phyloP scores from a whole-genome alignment of 176 grass and related monocot genomes.

The Thalia dealbata region DNA sequence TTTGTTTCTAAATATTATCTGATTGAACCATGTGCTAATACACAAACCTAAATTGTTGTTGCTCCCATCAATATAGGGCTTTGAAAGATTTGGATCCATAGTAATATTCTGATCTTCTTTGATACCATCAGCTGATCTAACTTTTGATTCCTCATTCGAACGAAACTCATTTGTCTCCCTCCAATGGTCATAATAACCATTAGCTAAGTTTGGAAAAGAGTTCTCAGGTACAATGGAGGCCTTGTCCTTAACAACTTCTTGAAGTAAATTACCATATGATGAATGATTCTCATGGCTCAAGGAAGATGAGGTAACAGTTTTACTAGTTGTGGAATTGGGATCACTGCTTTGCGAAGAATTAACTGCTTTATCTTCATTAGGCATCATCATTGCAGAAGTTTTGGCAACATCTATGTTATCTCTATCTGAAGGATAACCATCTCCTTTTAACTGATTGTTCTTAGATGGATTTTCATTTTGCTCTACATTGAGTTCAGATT shows the following conservation, averaged over 20 bases:
- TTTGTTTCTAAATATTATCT: slow-evolving; percentile 20
- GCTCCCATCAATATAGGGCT: slow-evolving; percentile 26
- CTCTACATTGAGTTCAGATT: slow-evolving; percentile 2
- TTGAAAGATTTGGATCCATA: slow-evolving; percentile 17
- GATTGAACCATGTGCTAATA: slow-evolving; percentile 12
- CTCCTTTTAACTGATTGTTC: slow-evolving; percentile 18
- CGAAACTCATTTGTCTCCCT: slow-evolving; percentile 26
- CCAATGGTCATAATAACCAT: slow-evolving; percentile 77
- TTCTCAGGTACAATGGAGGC: slow-evolving; percentile 37
- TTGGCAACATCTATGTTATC: slow-evolving; percentile 16
- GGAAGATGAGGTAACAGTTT: slow-evolving; percentile 5
- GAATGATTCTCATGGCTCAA: slow-evolving; percentile 18
- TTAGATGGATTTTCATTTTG: slow-evolving; percentile 29
- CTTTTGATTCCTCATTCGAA: slow-evolving; percentile 21
- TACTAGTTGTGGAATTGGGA: slow-evolving; percentile 14
- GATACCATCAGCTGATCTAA: slow-evolving; percentile 14
- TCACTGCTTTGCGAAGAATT: slow-evolving; percentile 25
- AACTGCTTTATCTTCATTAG: slow-evolving; percentile 28
- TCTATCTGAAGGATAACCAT: slow-evolving; percentile 26
- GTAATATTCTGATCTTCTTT: slow-evolving; percentile 10
- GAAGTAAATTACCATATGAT: slow-evolving; percentile 14
- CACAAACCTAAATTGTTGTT: slow-evolving; percentile 18
- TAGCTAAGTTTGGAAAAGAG: slow-evolving; percentile 50
- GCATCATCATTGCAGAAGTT: slow-evolving; percentile 5
- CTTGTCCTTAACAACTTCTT: too few species aligned